phyloP scores from a whole-genome alignment of 2,329 filamentous ascomycete species.

The Coccinonectria pachysandricola region DNA sequence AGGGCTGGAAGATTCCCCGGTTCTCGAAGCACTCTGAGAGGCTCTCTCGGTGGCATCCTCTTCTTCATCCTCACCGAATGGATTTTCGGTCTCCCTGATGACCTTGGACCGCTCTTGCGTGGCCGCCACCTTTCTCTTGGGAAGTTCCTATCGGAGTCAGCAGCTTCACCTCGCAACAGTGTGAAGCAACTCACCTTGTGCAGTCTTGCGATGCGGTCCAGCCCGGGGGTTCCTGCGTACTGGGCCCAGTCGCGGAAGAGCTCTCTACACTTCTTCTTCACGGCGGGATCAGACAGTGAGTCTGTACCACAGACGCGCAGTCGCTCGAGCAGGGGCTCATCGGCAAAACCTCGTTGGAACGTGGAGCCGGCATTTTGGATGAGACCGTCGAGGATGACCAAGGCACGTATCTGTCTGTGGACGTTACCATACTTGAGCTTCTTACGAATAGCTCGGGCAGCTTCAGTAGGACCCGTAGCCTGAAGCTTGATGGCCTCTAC shows the following conservation, averaged over 20 bases:
- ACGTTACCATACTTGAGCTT: conserved; percentile 96
- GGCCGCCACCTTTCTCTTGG: conserved; percentile 58
- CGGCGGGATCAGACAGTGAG: conserved; percentile 70
- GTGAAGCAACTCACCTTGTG: conserved; percentile 44
- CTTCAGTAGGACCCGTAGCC: conserved; percentile 74
- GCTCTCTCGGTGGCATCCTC: conserved; percentile 32
- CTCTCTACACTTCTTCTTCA: conserved; percentile 79
- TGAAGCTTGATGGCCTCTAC: conserved; percentile 92
- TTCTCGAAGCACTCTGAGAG: conserved; percentile 18
- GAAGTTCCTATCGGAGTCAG: conserved; percentile 42
- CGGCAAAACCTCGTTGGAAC: conserved; percentile 79
- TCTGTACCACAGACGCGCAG: conserved; percentile 81
- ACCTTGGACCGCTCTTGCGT: conserved; percentile 75
- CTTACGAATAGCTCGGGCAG: conserved; percentile 85
- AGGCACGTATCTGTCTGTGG: conserved; percentile 83
- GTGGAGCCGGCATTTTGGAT: conserved; percentile 87
- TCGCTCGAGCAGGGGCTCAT: conserved; percentile 85
- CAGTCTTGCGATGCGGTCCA: conserved; percentile 69
- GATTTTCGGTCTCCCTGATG: conserved; percentile 67
- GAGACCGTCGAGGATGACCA: conserved; percentile 81
- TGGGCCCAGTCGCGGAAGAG: conserved; percentile 84
- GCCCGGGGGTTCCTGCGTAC: conserved; percentile 71
- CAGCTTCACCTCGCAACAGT: not conserved
- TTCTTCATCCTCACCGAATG: conserved; percentile 58
- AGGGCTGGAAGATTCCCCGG: conserved; percentile 11